phyloP scores from a whole-genome alignment of 805 yeast species.

The Candida nitratophila region DNA sequence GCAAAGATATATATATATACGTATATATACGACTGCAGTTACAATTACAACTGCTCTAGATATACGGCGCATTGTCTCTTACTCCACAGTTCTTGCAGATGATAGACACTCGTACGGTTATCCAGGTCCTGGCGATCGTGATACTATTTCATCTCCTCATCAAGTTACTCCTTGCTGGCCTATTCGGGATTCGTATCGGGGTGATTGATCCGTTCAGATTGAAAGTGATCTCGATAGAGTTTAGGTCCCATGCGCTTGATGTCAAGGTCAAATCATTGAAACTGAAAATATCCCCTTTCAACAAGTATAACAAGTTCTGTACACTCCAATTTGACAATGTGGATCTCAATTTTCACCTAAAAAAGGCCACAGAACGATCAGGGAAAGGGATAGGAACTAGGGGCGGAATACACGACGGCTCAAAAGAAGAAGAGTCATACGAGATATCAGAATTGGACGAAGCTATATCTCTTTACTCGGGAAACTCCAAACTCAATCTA shows the following conservation, averaged over 20 bases:
- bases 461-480: constrained; percentile 13
- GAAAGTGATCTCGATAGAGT: constrained; percentile 10
- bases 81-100: too few relatives aligned
- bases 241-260: constrained; percentile 4
- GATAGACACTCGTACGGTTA: background rate
- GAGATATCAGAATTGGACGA: constrained; percentile 9
- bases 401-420: background rate
- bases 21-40: too few relatives aligned
- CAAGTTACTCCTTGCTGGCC: background rate
- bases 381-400: background rate
- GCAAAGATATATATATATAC: too few relatives aligned
- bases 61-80: too few relatives aligned
- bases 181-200: constrained; percentile 21
- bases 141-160: background rate
- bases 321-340: constrained; percentile 2
- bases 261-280: constrained; percentile 4
- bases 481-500: constrained; percentile 5
- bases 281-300: constrained; percentile 8
- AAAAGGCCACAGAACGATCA: background rate
- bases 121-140: background rate
- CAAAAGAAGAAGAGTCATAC: background rate
- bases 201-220: constrained; percentile 21
- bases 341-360: too few relatives aligned
- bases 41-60: too few relatives aligned
- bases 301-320: constrained; percentile 7